Evolutionary conservation across 208 protist species (phyloP), one percentile per base, ranked within the genome.

Genomic region (Wallacemonas sp.): DNA sequence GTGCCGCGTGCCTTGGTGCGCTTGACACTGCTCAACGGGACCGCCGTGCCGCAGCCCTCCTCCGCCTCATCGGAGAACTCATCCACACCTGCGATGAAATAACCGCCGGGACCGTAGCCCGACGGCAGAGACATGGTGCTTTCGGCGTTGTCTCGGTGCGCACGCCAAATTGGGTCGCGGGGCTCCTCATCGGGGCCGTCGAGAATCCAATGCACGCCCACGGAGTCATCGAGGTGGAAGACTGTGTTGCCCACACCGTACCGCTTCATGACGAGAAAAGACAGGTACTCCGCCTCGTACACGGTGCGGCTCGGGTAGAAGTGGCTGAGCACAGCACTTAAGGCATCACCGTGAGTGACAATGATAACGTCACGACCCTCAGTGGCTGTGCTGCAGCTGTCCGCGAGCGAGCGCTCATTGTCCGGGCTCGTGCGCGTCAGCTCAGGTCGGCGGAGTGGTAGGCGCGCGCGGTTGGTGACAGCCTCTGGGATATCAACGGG

Each of bases 331-430:
- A 94, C 69, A 2, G 85, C 74, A 63, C 76, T 75, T 32, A 94
- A 63, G 12, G 85, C 85, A 66, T 94, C 89, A 34, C 89, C 89
- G 69, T 94, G 89, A 4, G 85, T 91, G 27, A 94, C 84, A 10
- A 94, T 62, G 32, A 94, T 62, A 2, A 85, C 58, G 57, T 82
- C 66, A 4, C 36, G 50, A 17, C 21, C 17, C 5, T 68, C 46
- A 24, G 21, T 5, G 17, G 21, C 32, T 6, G 50, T 59, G 53
- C 36, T 59, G 33, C 36, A 44, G 53, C 53, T 59, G 53, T 42
- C 36, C n/a, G 39, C 15, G 6, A 42, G 29, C 17, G 53, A 6
- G 53, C 17, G 0, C 1, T 55, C 15, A 5, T 10, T 6, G 48
- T 6, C 22, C 5, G 10, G 5, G 10, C 10, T 15, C 10, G 27